These are phyloP conservation scores for Madurella mycetomatis DNA, from an alignment of 2,329 filamentous ascomycete species.

Conservation along the genomic window DNA sequence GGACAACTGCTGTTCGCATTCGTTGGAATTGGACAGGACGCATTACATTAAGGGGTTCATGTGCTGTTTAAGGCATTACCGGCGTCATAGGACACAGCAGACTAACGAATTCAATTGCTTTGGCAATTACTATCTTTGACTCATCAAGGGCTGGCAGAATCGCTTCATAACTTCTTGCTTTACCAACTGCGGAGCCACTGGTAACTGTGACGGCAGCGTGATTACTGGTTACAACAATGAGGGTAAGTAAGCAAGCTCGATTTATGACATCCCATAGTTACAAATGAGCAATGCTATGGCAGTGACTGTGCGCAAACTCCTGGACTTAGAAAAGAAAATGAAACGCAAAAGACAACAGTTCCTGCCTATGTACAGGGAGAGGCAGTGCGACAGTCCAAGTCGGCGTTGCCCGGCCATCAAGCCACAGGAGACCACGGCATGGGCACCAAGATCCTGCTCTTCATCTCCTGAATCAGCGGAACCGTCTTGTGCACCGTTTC, in stretches of 20 bases:
- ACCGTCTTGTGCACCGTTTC: slow-evolving; percentile 98
- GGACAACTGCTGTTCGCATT: slow-evolving; percentile 20
- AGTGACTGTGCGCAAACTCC: slow-evolving; percentile 1
- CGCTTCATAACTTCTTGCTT: too few species aligned
- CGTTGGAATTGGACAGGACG: slow-evolving; percentile 21
- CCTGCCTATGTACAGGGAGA: slow-evolving; percentile 6
- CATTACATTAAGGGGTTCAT: slow-evolving; percentile 19
- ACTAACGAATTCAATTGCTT: not conserved
- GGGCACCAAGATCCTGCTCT: slow-evolving; percentile 85
- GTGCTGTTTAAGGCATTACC: slow-evolving; percentile 18
- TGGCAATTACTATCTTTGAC: not conserved
- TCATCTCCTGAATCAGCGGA: slow-evolving; percentile 93
- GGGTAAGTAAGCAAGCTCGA: not conserved
- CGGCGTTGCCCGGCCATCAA: slow-evolving; percentile 36
- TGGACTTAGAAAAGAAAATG: not conserved
- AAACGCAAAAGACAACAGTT: not conserved
- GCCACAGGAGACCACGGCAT: slow-evolving; percentile 96
- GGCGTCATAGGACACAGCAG: not conserved
- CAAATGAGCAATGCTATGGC: slow-evolving; percentile 2
- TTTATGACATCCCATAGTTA: not conserved
- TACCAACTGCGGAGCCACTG: too few species aligned
- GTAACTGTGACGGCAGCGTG: too few species aligned
- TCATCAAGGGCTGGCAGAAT: not conserved
- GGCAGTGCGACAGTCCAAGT: not conserved
- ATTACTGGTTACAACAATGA: not conserved